Evolutionary conservation across 257 asterid species (phyloP).

Genomic region (Solanum chiquidenum): DNA sequence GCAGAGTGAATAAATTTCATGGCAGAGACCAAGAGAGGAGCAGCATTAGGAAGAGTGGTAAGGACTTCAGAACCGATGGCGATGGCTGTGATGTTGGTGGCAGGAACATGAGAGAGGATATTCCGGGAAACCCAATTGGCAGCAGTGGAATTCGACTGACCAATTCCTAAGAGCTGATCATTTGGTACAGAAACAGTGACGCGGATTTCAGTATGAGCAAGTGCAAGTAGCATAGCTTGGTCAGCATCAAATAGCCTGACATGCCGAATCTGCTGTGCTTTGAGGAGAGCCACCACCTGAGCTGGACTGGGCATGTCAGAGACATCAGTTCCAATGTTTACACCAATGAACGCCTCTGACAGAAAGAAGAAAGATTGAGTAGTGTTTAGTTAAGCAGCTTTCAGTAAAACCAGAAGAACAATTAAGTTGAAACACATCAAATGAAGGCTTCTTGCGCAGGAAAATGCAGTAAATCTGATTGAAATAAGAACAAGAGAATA

Average conservation of each 20-base stretch:
- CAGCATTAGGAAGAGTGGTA: conserved; percentile 66
- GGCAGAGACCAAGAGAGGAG: conserved; percentile 67
- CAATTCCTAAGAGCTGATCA: conserved; percentile 71
- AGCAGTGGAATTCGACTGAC: conserved; percentile 80
- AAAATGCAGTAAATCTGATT: neutral
- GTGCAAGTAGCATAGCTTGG: conserved; percentile 62
- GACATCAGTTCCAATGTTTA: conserved; percentile 68
- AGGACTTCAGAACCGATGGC: conserved; percentile 84
- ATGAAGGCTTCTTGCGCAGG: neutral
- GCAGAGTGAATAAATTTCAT: conserved; percentile 74
- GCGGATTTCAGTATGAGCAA: conserved; percentile 63
- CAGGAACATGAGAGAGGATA: conserved; percentile 57
- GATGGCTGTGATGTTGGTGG: conserved; percentile 76
- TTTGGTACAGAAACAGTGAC: conserved; percentile 77
- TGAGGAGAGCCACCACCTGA: conserved; percentile 78
- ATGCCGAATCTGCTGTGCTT: conserved; percentile 69
- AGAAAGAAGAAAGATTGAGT: neutral
- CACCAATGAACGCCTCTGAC: conserved; percentile 70
- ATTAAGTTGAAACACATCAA: neutral
- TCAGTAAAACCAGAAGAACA: neutral
- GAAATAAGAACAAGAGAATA: neutral
- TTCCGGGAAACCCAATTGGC: conserved; percentile 86
- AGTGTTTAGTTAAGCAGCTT: neutral
- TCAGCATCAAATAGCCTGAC: conserved; percentile 65
- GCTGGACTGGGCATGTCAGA: conserved; percentile 84